Conservation (phyloP, 441 rosid genomes). For the Bocquillonia castaneifolia region DNA sequence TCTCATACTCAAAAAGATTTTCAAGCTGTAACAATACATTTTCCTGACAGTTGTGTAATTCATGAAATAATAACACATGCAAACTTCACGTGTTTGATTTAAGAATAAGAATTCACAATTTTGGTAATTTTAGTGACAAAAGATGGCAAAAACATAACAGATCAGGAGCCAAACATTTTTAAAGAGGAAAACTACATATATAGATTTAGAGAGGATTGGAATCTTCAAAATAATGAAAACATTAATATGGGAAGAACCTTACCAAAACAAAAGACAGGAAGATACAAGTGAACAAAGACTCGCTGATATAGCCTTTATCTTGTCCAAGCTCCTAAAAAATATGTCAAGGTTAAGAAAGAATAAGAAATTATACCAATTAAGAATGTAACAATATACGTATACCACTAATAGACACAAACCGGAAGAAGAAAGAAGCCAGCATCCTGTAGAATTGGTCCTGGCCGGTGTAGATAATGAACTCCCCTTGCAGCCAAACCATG, state of each 20-base stretch:
- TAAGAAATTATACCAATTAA: background rate
- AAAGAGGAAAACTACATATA: constrained; percentile 7
- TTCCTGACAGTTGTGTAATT: background rate
- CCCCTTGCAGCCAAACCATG: constrained; percentile 98
- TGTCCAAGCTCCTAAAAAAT: constrained; percentile 81
- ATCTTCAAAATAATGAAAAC: background rate
- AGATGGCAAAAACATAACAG: background rate
- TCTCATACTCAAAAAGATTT: constrained; percentile 8
- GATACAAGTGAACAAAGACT: constrained; percentile 62
- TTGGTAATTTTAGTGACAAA: background rate
- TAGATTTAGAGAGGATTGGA: background rate
- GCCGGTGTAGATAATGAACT: constrained; percentile 87
- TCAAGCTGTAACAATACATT: background rate
- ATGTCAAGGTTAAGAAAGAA: constrained; percentile 14
- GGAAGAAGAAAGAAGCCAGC: constrained; percentile 84
- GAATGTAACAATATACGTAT: background rate
- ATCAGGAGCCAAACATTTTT: background rate
- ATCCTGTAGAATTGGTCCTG: constrained; percentile 85
- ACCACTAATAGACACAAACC: constrained; percentile 39
- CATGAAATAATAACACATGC: background rate
- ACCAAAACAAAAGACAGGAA: constrained; percentile 78
- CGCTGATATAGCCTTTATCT: constrained; percentile 91
- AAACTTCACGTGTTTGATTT: background rate
- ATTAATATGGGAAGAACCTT: constrained; percentile 26
- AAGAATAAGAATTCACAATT: background rate